Percentiles rank a stretch among this genome's conserved stretches.
Conservation (phyloP, 1,139 yeast species). For the Cylindricascospora bacillispora region DNA sequence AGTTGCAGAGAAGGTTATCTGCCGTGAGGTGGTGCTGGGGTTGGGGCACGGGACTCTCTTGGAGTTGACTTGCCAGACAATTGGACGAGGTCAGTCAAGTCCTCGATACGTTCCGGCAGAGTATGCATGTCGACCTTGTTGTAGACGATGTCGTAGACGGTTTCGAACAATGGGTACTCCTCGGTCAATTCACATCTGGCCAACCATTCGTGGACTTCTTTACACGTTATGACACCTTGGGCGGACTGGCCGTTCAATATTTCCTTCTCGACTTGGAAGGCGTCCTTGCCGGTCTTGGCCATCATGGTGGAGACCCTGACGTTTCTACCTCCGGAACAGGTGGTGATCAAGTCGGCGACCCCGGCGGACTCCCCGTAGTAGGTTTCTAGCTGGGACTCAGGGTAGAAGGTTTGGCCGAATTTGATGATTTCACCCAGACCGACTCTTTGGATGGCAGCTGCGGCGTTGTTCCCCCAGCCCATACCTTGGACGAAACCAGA, state of each 20-base stretch:
- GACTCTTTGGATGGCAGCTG: constrained; percentile 89
- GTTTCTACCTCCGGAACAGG: constrained; percentile 93
- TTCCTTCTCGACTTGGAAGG: constrained; percentile 67
- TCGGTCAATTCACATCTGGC: constrained; percentile 41
- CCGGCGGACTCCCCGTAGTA: constrained; percentile 89
- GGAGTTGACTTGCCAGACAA: too few relatives aligned
- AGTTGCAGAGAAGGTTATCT: too few relatives aligned
- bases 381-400: constrained; percentile 57
- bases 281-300: constrained; percentile 57
- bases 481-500: constrained; percentile 93
- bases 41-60: too few relatives aligned
- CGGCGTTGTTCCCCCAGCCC: constrained; percentile 97
- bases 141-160: constrained; percentile 70
- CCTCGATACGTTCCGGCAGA: constrained; percentile 49
- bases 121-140: constrained; percentile 51
- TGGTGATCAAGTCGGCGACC: constrained; percentile 90
- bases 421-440: constrained; percentile 77
- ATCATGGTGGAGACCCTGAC: constrained; percentile 73
- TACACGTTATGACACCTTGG: constrained; percentile 80
- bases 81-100: constrained; percentile 15
- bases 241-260: constrained; percentile 86
- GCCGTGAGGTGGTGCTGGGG: too few relatives aligned
- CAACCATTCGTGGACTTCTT: constrained; percentile 78
- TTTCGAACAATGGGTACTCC: constrained; percentile 78
- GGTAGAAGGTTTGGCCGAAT: constrained; percentile 63